Evolutionary conservation across 164 flowering plant genomes (phyloP).

Genomic region (Paratinospora sagittata): DNA sequence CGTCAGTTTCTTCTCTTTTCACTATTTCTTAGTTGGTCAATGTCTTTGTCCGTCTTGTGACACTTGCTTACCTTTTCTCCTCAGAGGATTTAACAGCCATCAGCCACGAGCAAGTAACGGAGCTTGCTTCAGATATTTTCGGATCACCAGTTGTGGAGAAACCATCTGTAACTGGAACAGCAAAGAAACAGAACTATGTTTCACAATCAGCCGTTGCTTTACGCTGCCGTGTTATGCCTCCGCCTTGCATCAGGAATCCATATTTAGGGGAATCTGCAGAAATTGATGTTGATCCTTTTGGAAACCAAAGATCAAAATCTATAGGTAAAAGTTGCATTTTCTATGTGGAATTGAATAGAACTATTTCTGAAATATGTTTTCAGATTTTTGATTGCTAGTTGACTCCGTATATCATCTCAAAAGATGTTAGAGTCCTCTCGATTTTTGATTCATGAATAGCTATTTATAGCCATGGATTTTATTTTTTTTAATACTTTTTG

Average conservation of each 20-base stretch:
- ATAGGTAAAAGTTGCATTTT: conserved; percentile 43
- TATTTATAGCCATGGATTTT: too few species aligned
- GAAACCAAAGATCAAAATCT: conserved; percentile 61
- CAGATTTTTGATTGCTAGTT: background rate
- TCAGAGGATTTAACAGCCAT: conserved; percentile 28
- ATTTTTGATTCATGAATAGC: too few species aligned
- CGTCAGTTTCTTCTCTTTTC: background rate
- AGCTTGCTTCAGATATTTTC: conserved; percentile 32
- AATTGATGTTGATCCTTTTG: conserved; percentile 52
- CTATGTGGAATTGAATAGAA: background rate
- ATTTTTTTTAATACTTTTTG: too few species aligned
- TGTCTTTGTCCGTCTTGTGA: background rate
- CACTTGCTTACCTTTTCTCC: background rate
- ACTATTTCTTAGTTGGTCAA: background rate
- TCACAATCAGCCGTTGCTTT: conserved; percentile 88
- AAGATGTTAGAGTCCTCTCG: background rate
- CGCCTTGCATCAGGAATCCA: conserved; percentile 87
- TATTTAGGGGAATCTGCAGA: conserved; percentile 45
- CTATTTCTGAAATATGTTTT: background rate
- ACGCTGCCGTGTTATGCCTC: conserved; percentile 87
- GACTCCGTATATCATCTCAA: background rate
- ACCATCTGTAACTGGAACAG: conserved; percentile 18
- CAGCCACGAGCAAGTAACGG: conserved; percentile 27
- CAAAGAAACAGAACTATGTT: conserved; percentile 47
- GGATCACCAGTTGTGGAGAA: conserved; percentile 5